Evolutionary conservation across 768 basidiomycete genomes (phyloP).

Genomic region (button mushroom (Agaricus bisporus)): DNA sequence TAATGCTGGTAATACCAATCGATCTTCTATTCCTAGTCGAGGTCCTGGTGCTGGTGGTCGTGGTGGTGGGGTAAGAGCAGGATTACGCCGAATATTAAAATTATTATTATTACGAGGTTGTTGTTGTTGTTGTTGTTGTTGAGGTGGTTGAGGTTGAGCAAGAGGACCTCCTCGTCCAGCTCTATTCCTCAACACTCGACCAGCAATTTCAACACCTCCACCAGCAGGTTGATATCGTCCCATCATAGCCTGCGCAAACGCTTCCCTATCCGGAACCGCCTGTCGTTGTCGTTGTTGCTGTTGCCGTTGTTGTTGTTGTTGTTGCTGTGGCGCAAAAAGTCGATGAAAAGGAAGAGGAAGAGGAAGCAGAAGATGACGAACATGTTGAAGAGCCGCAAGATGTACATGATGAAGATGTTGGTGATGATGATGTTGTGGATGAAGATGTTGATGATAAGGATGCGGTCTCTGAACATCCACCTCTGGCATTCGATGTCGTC

Average conservation of each 20-base stretch:
- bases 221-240: conserved; percentile 1
- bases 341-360: not conserved
- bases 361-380: not conserved
- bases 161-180: not conserved
- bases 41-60: too few species aligned
- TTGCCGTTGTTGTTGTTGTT: not conserved
- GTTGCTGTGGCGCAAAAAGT: not conserved
- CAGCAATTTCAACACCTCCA: not conserved
- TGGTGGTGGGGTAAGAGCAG: too few species aligned
- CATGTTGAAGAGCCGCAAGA: not conserved
- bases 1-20: too few species aligned
- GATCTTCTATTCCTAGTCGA: too few species aligned
- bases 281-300: not conserved
- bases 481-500: not conserved
- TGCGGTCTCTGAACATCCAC: not conserved
- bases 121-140: not conserved
- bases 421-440: not conserved
- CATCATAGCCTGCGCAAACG: not conserved
- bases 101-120: not conserved
- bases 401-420: not conserved
- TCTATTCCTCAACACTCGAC: not conserved
- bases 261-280: not conserved
- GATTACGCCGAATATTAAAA: too few species aligned
- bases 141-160: too few species aligned
- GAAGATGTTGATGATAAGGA: not conserved